Base-by-base conservation (phyloP, 495 filamentous ascomycete genomes). In the Aspergillus incahuasiensis region DNA sequence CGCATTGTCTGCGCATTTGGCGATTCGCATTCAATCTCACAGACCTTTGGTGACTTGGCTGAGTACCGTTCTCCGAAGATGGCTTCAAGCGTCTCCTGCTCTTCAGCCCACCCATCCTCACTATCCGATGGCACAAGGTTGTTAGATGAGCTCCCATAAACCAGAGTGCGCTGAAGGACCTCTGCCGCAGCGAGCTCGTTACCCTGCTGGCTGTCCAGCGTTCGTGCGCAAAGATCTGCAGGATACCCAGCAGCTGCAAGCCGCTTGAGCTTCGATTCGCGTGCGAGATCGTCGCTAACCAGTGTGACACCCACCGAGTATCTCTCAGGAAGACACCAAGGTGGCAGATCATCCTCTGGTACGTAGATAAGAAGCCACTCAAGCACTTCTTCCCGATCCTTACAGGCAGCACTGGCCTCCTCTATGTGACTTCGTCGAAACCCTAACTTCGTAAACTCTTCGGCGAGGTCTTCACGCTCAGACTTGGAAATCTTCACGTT, bases 301-400 rank as follows among this genome's bases (percentile, higher is more conserved):
- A 97, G 84, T 43, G 84, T 89, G 46, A 97, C 83, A 15, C 94
- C 94, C 9, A 91, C 91, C 1, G 84, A 82, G 63, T 98, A 98
- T 40, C 82, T 84, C 70, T 94, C 92, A 3, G 95, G 95, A 21
- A 98, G 74, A 66, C 88, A 87, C 90, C 92, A 96, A 16, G 78
- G 68, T 0, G 94, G 94, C 2, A 97, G 72, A 67, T 98, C 94
- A 67, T 97, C 95, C 68, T 98, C 94, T 2, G 94, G 95, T 18
- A 98, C 89, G 70, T 98, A 92, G 28, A 97, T 88, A 19, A 98
- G 77, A 18, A 98, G 82, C 94, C 94, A 98, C 59, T 88, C 86
- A 7, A 98, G 74, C 12, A 89, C 82, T 68, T 97, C 95, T 66
- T 97, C 92, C n/a, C 85, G 79, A 67, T 96, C 90, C 72, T 90